Evolutionary conservation across 495 filamentous ascomycete species (phyloP), one percentile per base, ranked within the genome.

Genomic region (Umbilicaria muhlenbergii): DNA sequence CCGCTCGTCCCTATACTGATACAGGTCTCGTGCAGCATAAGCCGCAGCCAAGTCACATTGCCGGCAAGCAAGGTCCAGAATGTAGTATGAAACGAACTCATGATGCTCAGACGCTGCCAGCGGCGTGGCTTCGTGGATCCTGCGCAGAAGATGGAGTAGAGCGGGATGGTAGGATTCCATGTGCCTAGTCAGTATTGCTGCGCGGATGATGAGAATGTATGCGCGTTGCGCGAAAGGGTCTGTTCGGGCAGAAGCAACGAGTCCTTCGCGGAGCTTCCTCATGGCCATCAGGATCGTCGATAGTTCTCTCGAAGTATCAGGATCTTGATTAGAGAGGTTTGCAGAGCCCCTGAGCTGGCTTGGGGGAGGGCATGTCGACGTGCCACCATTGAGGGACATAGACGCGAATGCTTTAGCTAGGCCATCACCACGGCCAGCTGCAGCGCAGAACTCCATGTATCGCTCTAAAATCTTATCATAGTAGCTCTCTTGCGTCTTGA

Each of bases 151-250:
- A 53, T 91, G 73, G 15, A 81, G 71, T 24, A 96, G 67, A 18
- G 91, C 83, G 1, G 91, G 86, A 50, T 85, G 78, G 63, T 98
- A 98, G 7, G 87, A 87, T 41, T 93, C 86, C 48, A 73, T 75
- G 47, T 89, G 78, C 42, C 75, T 76, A 43, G 79, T 71, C 16
- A 88, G 72, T 36, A 98, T 84, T 4, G 83, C 76, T 14, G 86
- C 65, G 39, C 86, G 81, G 17, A 56, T 51, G 3, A 53, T 51
- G 33, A 53, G 52, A 36, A 64, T 58, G 51, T 72, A 72, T 4
- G 55, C 62, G 19, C 50, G 53, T 36, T 58, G 56, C 3, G 68
- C 66, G 58, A 72, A 72, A 10, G 33, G 14, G 48, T 88, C 83
- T 38, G 59, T 55, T 24, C 85, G 79, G 32, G 70, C 64, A 15